A percentile compares a stretch with the other conserved stretches of the same genome.
phyloP scores from a whole-genome alignment of 179 eudicot genomes.

The Beta macrorhiza region DNA sequence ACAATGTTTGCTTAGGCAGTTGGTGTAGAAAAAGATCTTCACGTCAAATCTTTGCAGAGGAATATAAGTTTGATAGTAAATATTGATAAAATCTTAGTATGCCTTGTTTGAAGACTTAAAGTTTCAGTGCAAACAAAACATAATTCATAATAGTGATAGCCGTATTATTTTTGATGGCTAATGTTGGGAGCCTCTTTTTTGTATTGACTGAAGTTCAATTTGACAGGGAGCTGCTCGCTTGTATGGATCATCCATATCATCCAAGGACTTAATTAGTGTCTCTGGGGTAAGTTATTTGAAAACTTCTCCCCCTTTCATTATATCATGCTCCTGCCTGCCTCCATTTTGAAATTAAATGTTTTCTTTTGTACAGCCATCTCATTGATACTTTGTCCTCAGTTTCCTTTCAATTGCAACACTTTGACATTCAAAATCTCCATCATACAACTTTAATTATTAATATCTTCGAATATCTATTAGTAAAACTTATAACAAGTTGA shows the following conservation, averaged over 20 bases:
- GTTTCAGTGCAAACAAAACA: background rate
- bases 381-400: background rate
- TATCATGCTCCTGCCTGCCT: background rate
- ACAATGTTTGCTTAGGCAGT: background rate
- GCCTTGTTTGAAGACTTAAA: background rate
- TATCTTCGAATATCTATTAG: too few relatives aligned
- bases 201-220: constrained; percentile 12
- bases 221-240: constrained; percentile 91
- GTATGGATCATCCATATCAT: constrained; percentile 82
- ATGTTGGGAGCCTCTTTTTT: background rate
- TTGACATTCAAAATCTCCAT: background rate
- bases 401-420: background rate
- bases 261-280: constrained; percentile 78
- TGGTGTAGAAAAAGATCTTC: background rate
- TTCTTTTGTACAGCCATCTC: background rate
- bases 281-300: constrained; percentile 71
- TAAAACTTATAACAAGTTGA: too few relatives aligned
- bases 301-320: background rate
- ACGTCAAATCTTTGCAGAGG: background rate
- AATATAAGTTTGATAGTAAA: background rate
- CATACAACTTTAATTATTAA: too few relatives aligned
- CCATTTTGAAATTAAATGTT: background rate
- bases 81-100: background rate
- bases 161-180: background rate
- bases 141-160: background rate